Evolutionary conservation across 2,329 filamentous ascomycete genomes (phyloP), one percentile per base, ranked within the genome.

Genomic region (Nectriaceae sp.): DNA sequence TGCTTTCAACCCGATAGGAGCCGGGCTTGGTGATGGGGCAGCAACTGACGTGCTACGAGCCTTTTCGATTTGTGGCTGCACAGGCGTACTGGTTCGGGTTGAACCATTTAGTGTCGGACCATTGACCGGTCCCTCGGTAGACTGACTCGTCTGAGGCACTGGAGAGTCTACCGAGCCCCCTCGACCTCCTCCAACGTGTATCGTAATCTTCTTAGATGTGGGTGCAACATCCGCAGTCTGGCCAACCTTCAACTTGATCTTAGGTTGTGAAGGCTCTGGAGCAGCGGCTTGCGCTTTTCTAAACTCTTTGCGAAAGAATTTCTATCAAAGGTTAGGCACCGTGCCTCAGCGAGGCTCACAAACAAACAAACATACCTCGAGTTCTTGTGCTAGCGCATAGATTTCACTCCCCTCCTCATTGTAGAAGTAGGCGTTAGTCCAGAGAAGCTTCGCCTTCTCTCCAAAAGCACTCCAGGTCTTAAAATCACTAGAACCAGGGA

Each of bases 321-420:
- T 75, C 87, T 93, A 55, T 2, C 3, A 1, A 6, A n/a, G 3
- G 50, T 64, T 40, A 66, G 52, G 26, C 8, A 11, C 2, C 18
- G n/a, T 19, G 3, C 4, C 21, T 20, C 11, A 43, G 8, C 10
- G 11, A 18, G 22, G 18, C 11, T 4, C 5, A 4, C n/a, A 31
- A 5, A 21, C 11, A 11, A 3, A 13, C 5, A 11, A 8, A 60
- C 61, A 41, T 73, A 90, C 89, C 82, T 95, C 86, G 5, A 97
- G 80, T 50, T 94, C 85, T 41, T 85, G 82, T 1, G 90, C 90
- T 52, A 94, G 75, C 19, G 82, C 76, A 55, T 85, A 90, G 43
- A 96, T 92, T 15, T 90, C 87, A 62, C 92, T 96, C 4, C 87
- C 89, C 64, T 96, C 91, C 67, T 96, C 90, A 58, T 97, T 97